Evolutionary conservation across 225 moss, liverwort and hornwort genomes (phyloP), one percentile per base, ranked within the genome.

Genomic region (Straminergon stramineum): DNA sequence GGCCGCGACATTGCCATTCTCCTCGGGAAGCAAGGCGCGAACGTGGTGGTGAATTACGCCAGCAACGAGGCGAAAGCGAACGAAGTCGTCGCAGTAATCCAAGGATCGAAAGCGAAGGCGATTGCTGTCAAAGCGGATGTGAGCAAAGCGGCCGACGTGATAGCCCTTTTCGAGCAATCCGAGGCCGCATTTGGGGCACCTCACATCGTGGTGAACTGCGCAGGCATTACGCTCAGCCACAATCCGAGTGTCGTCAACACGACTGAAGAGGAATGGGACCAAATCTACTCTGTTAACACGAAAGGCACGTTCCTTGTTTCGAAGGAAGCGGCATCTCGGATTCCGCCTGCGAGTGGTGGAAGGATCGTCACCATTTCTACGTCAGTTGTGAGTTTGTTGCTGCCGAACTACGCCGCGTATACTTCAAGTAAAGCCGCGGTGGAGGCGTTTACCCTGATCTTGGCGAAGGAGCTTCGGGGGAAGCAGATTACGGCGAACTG

Each of bases 401-500:
- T 90, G 16, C 92, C 96, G 35, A 90, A 61, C 1, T 97, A 97
- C 68, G 92, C 82, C 26, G 87, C 79, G 1, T 96, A 97, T 37
- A 73, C 86, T 28, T 86, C 96, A 1, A 92, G 91, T 55, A 96
- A 97, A 83, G 91, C 97, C 27, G 97, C 97, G 7, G 97, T 97
- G 81, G 97, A 97, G 68, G n/a, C 91, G 16, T 92, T 96, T 41
- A 95, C 95, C 64, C 93, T 92, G 28, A 93, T 94, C n/a, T 37
- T 95, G 75, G 95, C 96, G 26, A 97, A 96, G 93, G 97, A 97
- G 89, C 62, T 97, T 70, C 89, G 75, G 3, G 97, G 94, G 20
- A 95, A 81, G 92, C 92, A 92, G 51, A 96, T 97, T 6, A 96
- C 97, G 21, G 96, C 91, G n/a, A 97, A 97, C 57, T 93, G 93